phyloP scores from a whole-genome alignment of 2,329 filamentous ascomycete genomes.

The Penicillium sp. region DNA sequence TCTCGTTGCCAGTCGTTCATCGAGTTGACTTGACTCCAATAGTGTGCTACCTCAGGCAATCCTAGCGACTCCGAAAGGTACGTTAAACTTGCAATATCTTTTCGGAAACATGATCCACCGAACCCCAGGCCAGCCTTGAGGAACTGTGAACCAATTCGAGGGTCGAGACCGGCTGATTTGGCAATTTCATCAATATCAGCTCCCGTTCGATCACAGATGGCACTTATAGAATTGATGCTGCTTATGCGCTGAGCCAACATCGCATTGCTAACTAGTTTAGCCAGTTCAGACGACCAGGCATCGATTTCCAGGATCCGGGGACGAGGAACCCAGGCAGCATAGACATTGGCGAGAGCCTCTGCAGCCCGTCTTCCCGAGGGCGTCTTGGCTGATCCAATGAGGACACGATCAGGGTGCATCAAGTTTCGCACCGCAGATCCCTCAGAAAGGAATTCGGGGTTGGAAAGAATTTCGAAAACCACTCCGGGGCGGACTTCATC shows the following conservation, averaged over 20 bases:
- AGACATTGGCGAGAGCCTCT: slow-evolving; percentile 60
- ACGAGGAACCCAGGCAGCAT: slow-evolving; percentile 66
- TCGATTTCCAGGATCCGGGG: slow-evolving; percentile 68
- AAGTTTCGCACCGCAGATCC: slow-evolving; percentile 72
- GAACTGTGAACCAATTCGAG: slow-evolving; percentile 68
- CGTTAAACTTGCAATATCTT: slow-evolving; percentile 69
- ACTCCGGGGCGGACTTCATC: slow-evolving; percentile 52
- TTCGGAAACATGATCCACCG: slow-evolving; percentile 77
- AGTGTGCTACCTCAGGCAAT: slow-evolving; percentile 67
- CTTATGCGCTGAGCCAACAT: slow-evolving; percentile 77
- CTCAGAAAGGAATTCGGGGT: slow-evolving; percentile 76
- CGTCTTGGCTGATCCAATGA: slow-evolving; percentile 67
- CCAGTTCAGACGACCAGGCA: slow-evolving; percentile 72
- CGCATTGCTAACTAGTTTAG: slow-evolving; percentile 75
- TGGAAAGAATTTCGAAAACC: slow-evolving; percentile 72
- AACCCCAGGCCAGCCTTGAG: slow-evolving; percentile 73
- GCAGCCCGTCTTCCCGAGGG: slow-evolving; percentile 60
- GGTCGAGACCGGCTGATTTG: slow-evolving; percentile 63
- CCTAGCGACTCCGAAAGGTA: slow-evolving; percentile 69
- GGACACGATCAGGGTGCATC: slow-evolving; percentile 65
- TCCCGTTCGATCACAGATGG: slow-evolving; percentile 71
- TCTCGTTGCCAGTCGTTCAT: slow-evolving; percentile 74
- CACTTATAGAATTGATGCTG: slow-evolving; percentile 77
- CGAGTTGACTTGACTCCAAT: slow-evolving; percentile 69
- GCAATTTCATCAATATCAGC: slow-evolving; percentile 73